A percentile compares a stretch with the other conserved stretches of the same genome.
Evolutionary conservation across 805 yeast genomes (phyloP).

Genomic region (Candida boidinii): DNA sequence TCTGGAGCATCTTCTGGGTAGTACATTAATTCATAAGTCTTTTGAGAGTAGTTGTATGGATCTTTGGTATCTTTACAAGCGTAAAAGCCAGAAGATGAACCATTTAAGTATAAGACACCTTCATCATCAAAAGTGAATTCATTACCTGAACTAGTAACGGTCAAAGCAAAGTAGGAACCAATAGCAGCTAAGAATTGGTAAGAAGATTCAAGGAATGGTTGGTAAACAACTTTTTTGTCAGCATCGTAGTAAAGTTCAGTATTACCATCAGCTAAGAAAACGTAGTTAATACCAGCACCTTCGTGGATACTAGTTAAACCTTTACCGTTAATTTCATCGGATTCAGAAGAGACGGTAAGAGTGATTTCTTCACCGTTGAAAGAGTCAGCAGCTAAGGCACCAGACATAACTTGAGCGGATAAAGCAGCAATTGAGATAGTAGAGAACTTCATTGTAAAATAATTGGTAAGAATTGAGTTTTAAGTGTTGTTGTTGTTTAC

Average conservation of each 20-base stretch:
- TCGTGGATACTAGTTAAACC: conserved; percentile 29
- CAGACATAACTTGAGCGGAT: background rate
- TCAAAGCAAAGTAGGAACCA: conserved; percentile 2
- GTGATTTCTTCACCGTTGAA: conserved; percentile 8
- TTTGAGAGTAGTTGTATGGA: conserved; percentile 29
- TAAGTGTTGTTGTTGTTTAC: no score
- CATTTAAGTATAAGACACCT: conserved; percentile 20
- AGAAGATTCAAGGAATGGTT: background rate
- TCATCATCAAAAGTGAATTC: conserved; percentile 9
- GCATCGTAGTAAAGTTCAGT: conserved; percentile 1
- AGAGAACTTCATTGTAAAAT: conserved; percentile 1
- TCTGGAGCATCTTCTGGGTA: conserved; percentile 11
- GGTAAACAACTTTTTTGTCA: background rate
- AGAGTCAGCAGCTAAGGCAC: conserved; percentile 4
- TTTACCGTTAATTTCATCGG: conserved; percentile 17
- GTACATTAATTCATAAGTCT: conserved; percentile 19
- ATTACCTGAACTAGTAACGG: conserved; percentile 4
- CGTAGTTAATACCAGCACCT: conserved; percentile 39
- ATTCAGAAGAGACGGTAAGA: conserved; percentile 17
- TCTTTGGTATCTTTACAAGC: conserved; percentile 33
- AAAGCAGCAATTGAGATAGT: conserved; percentile 3
- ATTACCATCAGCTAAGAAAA: conserved; percentile 21
- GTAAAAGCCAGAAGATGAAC: conserved; percentile 23
- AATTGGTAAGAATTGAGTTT: background rate
- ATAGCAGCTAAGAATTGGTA: conserved; percentile 5